Evolutionary conservation across 139 green algal genomes (phyloP).

Genomic region (Auxenochlorella pyrenoidosa): DNA sequence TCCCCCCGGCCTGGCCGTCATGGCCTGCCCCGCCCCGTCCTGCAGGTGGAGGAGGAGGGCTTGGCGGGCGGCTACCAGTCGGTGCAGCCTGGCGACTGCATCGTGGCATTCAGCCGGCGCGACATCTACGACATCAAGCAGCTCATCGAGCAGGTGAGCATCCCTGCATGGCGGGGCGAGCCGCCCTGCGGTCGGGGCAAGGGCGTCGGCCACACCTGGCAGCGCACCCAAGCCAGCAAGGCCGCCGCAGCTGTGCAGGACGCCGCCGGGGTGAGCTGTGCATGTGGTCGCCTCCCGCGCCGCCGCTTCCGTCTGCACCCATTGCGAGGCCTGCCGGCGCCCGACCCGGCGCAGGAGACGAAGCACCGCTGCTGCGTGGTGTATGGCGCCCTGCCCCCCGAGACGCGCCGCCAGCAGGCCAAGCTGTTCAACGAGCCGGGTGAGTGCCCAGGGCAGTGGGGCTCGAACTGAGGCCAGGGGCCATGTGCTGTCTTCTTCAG

Average conservation of each 20-base stretch:
- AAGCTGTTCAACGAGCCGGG: conserved; percentile 87
- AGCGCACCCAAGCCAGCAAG: not conserved
- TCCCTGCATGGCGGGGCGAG: too few species aligned
- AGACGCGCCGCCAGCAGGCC: conserved; percentile 80
- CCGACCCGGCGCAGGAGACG: conserved; percentile 64
- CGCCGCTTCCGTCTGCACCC: too few species aligned
- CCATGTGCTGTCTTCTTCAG: too few species aligned
- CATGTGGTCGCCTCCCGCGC: not conserved
- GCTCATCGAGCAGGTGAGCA: conserved; percentile 58
- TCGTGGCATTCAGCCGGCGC: conserved; percentile 93
- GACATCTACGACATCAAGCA: conserved; percentile 84
- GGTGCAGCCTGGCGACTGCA: conserved; percentile 87
- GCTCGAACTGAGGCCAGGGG: too few species aligned
- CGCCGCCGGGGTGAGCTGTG: too few species aligned
- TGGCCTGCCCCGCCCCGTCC: too few species aligned
- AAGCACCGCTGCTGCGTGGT: conserved; percentile 72
- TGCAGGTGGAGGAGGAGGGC: conserved; percentile 15
- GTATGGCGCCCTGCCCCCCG: conserved; percentile 91
- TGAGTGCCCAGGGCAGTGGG: not conserved
- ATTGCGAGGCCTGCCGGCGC: too few species aligned
- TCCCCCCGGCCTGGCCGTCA: too few species aligned
- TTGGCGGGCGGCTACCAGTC: conserved; percentile 27
- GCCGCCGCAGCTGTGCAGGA: not conserved
- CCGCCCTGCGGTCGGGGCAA: too few species aligned
- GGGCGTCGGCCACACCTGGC: too few species aligned